phyloP scores from a whole-genome alignment of 441 rosid species.

The Geranium incanum region DNA sequence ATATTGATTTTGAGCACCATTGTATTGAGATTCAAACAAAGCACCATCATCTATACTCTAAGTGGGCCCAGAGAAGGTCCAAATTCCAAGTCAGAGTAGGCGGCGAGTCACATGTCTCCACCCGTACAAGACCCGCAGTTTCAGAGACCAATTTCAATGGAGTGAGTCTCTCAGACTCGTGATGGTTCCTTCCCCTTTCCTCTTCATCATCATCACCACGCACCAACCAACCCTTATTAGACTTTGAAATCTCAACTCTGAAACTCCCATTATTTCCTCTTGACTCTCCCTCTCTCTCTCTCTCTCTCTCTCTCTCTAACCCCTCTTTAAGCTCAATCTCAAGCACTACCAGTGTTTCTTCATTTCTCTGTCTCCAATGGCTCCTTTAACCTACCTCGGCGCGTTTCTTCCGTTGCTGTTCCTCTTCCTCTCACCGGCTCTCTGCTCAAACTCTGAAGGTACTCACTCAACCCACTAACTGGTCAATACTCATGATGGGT shows the following conservation, averaged over 20 bases:
- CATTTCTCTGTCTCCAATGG: conserved; percentile 15
- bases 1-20: no score
- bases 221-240: not conserved
- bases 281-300: not conserved
- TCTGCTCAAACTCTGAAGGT: conserved; percentile 66
- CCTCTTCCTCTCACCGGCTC: conserved; percentile 29
- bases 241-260: not conserved
- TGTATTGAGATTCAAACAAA: no score
- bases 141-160: not conserved
- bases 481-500: not conserved
- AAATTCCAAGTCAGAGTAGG: not conserved
- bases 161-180: not conserved
- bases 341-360: conserved; percentile 2
- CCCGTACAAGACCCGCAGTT: not conserved
- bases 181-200: not conserved
- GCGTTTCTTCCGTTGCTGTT: not conserved
- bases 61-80: conserved; percentile 5
- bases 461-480: not conserved
- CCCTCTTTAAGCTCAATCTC: conserved; percentile 10
- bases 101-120: conserved; percentile 1
- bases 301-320: conserved; percentile 12
- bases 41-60: not conserved
- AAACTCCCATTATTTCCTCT: not conserved
- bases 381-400: conserved; percentile 3
- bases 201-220: not conserved